Conservation (phyloP, 192 early-diverging fungal genomes). For the Backusella circina region DNA sequence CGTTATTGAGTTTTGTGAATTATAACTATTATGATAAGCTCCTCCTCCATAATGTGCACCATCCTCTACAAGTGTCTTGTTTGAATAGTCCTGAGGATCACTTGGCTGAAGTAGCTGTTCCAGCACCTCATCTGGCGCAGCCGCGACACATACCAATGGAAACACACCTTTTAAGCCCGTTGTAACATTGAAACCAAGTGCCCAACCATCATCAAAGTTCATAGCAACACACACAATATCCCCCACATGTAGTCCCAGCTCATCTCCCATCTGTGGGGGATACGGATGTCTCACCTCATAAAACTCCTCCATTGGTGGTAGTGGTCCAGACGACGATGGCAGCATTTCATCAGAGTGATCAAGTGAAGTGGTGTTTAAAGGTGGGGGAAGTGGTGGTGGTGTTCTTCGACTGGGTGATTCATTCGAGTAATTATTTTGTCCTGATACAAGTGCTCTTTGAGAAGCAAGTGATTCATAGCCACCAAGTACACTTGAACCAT, state of each 20-base stretch:
- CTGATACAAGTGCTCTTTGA: conserved; percentile 3
- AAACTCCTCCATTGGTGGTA: conserved; percentile 22
- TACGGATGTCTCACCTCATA: conserved; percentile 54
- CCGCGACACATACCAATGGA: conserved; percentile 75
- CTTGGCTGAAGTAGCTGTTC: conserved; percentile 24
- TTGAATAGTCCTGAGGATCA: not conserved
- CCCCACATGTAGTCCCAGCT: conserved; percentile 64
- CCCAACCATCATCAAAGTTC: conserved; percentile 91
- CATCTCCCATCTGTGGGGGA: conserved; percentile 72
- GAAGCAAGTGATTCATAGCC: conserved; percentile 9
- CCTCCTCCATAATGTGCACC: not conserved
- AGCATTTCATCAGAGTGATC: not conserved
- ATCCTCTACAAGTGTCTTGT: conserved; percentile 10
- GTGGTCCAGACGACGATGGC: not conserved
- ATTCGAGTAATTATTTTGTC: not conserved
- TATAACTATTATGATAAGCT: not conserved
- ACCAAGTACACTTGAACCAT: not conserved
- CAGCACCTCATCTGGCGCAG: conserved; percentile 22
- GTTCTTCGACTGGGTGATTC: not conserved
- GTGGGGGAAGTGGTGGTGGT: not conserved
- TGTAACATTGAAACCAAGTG: conserved; percentile 73
- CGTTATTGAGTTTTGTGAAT: conserved; percentile 2
- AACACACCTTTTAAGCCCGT: conserved; percentile 76
- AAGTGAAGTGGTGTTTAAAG: not conserved
- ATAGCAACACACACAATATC: conserved; percentile 73